Percentiles rank a stretch among this genome's conserved stretches.
These are phyloP conservation scores for Aspergillus sp. DNA, from an alignment of 2,329 filamentous ascomycete genomes.

Conservation along the genomic window DNA sequence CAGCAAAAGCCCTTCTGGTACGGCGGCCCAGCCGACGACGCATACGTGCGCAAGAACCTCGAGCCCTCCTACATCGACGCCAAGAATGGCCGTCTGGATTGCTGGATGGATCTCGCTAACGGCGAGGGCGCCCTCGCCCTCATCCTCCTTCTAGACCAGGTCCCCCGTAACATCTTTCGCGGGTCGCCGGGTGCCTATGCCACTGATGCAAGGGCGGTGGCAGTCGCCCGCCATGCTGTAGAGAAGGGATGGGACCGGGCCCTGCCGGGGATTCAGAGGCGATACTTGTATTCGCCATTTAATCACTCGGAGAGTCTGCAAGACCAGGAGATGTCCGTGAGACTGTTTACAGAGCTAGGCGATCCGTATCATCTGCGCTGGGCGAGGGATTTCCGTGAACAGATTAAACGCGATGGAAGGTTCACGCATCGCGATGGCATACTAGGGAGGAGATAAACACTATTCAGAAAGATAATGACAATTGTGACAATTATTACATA, in stretches of 20 bases:
- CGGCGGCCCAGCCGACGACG: constrained; percentile 22
- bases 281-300: constrained; percentile 39
- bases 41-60: constrained; percentile 20
- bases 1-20: constrained; percentile 25
- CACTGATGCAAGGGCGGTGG: constrained; percentile 29
- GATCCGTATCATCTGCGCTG: constrained; percentile 20
- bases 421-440: constrained; percentile 27
- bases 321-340: constrained; percentile 26
- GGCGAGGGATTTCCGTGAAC: constrained; percentile 20
- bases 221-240: constrained; percentile 27
- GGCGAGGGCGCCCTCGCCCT: constrained; percentile 33
- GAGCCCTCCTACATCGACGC: constrained; percentile 20
- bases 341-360: constrained; percentile 16
- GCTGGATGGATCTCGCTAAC: constrained; percentile 15
- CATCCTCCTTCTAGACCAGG: constrained; percentile 41
- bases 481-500: too few relatives aligned
- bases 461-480: too few relatives aligned
- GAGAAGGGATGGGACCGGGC: constrained; percentile 28
- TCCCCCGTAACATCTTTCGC: constrained; percentile 39
- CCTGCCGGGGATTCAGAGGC: constrained; percentile 21
- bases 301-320: constrained; percentile 37
- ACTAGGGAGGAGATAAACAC: too few relatives aligned
- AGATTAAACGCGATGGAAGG: constrained; percentile 23
- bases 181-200: constrained; percentile 31
- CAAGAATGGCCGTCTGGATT: constrained; percentile 19